Percentiles rank a stretch among this genome's conserved stretches.
Conservation (phyloP, 2,329 filamentous ascomycete genomes). For the Cryoendolithus antarcticus region DNA sequence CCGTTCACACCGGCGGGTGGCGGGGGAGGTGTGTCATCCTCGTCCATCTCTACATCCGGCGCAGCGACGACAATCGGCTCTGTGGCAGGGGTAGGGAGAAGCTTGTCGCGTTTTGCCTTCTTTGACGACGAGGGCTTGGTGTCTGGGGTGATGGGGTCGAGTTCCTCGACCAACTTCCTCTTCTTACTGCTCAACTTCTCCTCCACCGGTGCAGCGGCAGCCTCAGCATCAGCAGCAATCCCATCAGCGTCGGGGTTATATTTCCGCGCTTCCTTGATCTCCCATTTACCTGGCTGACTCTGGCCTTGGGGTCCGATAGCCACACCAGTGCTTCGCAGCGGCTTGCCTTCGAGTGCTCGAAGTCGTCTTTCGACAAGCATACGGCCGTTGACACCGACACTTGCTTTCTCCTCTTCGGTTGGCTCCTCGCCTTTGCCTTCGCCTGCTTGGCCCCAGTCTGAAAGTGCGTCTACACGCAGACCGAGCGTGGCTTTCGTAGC, state of each 20-base stretch:
- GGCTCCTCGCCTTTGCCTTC: slow-evolving; percentile 48
- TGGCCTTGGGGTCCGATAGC: slow-evolving; percentile 64
- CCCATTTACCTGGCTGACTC: slow-evolving; percentile 60
- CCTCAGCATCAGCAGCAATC: slow-evolving; percentile 53
- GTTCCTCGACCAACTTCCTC: slow-evolving; percentile 36
- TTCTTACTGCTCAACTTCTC: slow-evolving; percentile 20
- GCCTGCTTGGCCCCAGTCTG: slow-evolving; percentile 59
- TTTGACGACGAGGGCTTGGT: slow-evolving; percentile 2
- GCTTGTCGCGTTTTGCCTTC: slow-evolving; percentile 8
- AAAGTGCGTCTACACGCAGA: slow-evolving; percentile 81
- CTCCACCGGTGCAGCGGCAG: slow-evolving; percentile 24
- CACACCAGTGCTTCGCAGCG: slow-evolving; percentile 63
- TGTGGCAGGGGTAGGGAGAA: too few species aligned
- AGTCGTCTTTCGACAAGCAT: slow-evolving; percentile 65
- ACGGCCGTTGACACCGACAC: slow-evolving; percentile 61
- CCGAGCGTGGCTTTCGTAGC: slow-evolving; percentile 87
- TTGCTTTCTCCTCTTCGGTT: slow-evolving; percentile 80
- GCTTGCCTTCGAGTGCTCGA: slow-evolving; percentile 77
- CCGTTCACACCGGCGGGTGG: slow-evolving; percentile 2
- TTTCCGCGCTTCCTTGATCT: slow-evolving; percentile 81
- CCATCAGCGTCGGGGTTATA: slow-evolving; percentile 95
- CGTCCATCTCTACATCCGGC: slow-evolving; percentile 10
- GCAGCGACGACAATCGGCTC: slow-evolving; percentile 3
- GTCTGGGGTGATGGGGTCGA: slow-evolving; percentile 14
- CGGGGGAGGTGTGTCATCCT: slow-evolving; percentile 8